Evolutionary conservation across 768 basidiomycete genomes (phyloP), one percentile per base, ranked within the genome.

Genomic region (Cystoderma amianthinum): DNA sequence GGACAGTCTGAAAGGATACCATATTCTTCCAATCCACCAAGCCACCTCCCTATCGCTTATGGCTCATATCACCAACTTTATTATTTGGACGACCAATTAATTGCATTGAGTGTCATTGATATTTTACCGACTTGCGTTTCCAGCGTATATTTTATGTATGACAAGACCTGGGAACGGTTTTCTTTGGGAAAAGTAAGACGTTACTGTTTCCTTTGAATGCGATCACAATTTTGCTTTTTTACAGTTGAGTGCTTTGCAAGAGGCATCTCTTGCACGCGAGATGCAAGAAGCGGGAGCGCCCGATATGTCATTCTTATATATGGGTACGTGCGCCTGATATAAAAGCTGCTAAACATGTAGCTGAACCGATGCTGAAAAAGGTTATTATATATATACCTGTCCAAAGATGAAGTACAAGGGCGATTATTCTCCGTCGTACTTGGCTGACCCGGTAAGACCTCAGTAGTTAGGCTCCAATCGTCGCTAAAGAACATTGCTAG

Each of bases 401-500:
- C 76, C 67, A 38, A 99, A 99, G 62, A 98, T 98, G 96, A 72
- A 72, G 42, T 98, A 99, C 63, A 99, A 99, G 54, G 93, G 82
- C 20, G 92, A 96, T 42, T 99, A 94, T 50, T 58, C 69, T 0
- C 95, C 95, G 0, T 96, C 94, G 2, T 90, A 77, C 48, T 71
- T 98, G 15, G 74, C 78, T 10, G 94, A 98, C 60, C 92, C 94
- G 5, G 88, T 92, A 48, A 50, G 71, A 34, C n/a, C 4, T 3
- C 39, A 20, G 22, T 43, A 36, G 20, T 20, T 19, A 17, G 12
- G 15, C 9, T 34, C 23, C 38, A 21, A 38, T 28, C 7, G 11
- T n/a, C 36, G 20, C 22, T 19, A 32, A 36, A 15, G 16, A 15
- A 30, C 41, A 16, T 9, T 16, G 23, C 24, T 50, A 93, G 88